These are phyloP conservation scores for Quercus lobata DNA, from an alignment of 331 rosid species.

Conservation along the genomic window DNA sequence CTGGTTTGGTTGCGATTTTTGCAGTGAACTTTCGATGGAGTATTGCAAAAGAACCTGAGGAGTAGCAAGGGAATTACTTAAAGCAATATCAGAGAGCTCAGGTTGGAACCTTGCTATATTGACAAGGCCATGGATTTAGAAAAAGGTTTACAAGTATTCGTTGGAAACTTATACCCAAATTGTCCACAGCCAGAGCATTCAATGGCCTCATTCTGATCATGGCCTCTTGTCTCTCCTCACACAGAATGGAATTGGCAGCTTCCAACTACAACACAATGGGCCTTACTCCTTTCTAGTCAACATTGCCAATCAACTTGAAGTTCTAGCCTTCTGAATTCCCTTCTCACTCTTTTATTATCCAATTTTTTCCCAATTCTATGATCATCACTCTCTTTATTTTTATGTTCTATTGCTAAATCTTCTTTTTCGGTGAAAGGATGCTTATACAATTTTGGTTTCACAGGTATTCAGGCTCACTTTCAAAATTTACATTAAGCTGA, in stretches of 20 bases:
- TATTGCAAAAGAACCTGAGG: conserved; percentile 20
- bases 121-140: conserved; percentile 17
- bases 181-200: conserved; percentile 39
- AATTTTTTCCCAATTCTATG: too few relatives aligned
- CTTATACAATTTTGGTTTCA: too few relatives aligned
- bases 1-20: background rate
- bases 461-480: too few relatives aligned
- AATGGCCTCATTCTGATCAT: conserved; percentile 53
- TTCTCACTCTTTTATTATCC: too few relatives aligned
- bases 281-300: conserved; percentile 47
- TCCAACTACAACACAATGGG: conserved; percentile 38
- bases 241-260: conserved; percentile 39
- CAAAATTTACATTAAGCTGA: too few relatives aligned
- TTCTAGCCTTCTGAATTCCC: conserved; percentile 3
- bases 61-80: conserved; percentile 32
- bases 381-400: too few relatives aligned
- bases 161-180: conserved; percentile 41
- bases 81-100: conserved; percentile 43
- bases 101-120: conserved; percentile 31
- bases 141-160: conserved; percentile 31
- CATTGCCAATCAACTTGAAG: conserved; percentile 59
- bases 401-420: too few relatives aligned
- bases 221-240: conserved; percentile 42
- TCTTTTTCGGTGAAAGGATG: too few relatives aligned
- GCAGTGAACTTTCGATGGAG: conserved; percentile 33